Conservation (phyloP, 805 yeast genomes). For the Jamesozyma rosinii region DNA sequence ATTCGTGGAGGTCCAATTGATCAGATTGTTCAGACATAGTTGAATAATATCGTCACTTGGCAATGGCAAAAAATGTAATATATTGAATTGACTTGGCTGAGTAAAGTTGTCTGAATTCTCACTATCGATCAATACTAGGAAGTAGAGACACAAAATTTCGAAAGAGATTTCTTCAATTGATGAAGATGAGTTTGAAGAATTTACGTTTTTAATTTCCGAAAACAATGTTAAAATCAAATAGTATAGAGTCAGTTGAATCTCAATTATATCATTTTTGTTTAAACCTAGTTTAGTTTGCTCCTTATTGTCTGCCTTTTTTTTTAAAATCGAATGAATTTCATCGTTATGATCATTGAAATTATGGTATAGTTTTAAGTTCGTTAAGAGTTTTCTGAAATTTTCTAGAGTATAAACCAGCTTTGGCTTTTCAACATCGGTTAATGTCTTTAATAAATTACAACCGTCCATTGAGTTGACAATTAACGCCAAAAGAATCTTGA, state of each 20-base stretch:
- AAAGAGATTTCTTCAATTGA: constrained; percentile 17
- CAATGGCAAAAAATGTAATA: constrained; percentile 24
- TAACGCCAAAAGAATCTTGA: constrained; percentile 15
- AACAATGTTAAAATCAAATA: constrained; percentile 15
- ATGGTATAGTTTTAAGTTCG: constrained; percentile 21
- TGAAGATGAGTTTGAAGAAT: not conserved
- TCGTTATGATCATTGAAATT: constrained; percentile 19
- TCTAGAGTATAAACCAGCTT: constrained; percentile 14
- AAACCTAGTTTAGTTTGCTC: constrained; percentile 1
- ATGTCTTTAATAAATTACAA: constrained; percentile 10
- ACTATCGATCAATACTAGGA: constrained; percentile 17
- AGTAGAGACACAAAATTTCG: constrained; percentile 26
- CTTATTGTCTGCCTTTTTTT: not conserved
- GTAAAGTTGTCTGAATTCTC: constrained; percentile 1
- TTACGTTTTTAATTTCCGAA: not conserved
- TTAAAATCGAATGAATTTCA: constrained; percentile 1
- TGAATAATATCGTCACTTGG: constrained; percentile 20
- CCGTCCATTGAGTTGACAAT: constrained; percentile 19
- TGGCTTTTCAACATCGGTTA: constrained; percentile 1
- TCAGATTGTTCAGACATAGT: constrained; percentile 16
- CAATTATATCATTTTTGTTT: constrained; percentile 20
- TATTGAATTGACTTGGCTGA: constrained; percentile 23
- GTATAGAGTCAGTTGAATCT: constrained; percentile 23
- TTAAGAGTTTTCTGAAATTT: constrained; percentile 17
- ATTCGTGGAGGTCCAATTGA: constrained; percentile 10